These are phyloP conservation scores for Gracilaria domingensis DNA, from an alignment of 23 red algal genomes.

Conservation along the genomic window DNA sequence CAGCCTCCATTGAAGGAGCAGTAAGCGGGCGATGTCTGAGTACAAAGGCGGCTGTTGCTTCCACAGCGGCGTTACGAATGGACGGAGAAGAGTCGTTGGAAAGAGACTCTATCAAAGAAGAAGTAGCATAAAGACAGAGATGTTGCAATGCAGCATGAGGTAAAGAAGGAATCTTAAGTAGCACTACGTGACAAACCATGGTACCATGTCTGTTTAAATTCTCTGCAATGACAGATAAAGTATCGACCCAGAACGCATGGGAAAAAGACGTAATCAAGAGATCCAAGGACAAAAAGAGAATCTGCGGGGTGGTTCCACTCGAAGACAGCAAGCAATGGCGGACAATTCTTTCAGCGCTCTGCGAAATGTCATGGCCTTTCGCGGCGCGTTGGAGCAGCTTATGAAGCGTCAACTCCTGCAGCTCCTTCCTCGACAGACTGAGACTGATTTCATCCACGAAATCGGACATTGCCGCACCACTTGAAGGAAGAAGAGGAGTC, in stretches of 20 bases:
- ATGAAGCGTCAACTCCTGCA: conserved; percentile 32
- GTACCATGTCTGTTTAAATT: conserved; percentile 29
- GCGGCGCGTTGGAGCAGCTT: conserved; percentile 45
- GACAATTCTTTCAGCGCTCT: conserved; percentile 36
- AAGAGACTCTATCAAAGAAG: conserved; percentile 23
- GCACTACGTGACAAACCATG: neutral
- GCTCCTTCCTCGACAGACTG: conserved; percentile 18
- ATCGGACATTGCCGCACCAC: conserved; percentile 28
- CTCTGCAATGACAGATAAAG: conserved; percentile 52
- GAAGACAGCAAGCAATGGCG: conserved; percentile 55
- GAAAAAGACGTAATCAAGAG: conserved; percentile 38
- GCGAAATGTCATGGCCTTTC: conserved; percentile 44
- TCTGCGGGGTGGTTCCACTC: conserved; percentile 31
- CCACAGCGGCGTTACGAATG: conserved; percentile 29
- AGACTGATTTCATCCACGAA: conserved; percentile 27
- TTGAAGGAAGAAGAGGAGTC: conserved; percentile 39
- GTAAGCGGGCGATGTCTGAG: conserved; percentile 53
- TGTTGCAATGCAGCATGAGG: conserved; percentile 63
- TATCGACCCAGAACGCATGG: conserved; percentile 48
- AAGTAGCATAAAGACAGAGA: conserved; percentile 50
- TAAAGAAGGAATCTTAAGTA: conserved; percentile 48
- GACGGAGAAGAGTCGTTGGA: conserved; percentile 2
- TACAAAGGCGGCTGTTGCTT: conserved; percentile 27
- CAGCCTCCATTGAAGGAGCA: conserved; percentile 40
- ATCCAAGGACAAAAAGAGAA: conserved; percentile 51